Evolutionary conservation across 2,329 filamentous ascomycete species (phyloP), one percentile per base, ranked within the genome.

Genomic region (Neodidymelliopsis sp.): DNA sequence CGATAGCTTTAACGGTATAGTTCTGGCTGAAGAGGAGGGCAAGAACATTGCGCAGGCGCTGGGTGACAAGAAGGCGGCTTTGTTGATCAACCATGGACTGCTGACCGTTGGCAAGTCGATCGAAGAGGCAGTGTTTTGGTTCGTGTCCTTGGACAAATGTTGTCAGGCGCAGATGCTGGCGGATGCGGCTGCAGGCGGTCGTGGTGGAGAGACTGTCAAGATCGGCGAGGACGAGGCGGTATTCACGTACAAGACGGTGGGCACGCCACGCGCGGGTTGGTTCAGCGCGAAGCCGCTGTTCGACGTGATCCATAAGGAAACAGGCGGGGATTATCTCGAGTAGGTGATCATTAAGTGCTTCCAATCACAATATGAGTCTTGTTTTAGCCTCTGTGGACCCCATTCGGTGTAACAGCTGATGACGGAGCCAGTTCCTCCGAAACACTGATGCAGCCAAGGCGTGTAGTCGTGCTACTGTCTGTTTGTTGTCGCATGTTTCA

Each of bases 201-300:
- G 84, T 2, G 88, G 87, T 1, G 79, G 80, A 1, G 73, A 80
- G 65, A 88, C 87, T 0, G 74, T 89, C 22, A 86, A 87, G 70
- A 87, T 91, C 59, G 76, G 79, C 7, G 82, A 88, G 1, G 83
- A 84, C 40, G 87, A 91, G 66, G 88, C 88, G 1, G 75, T 68
- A 12, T 88, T 82, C 62, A 91, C 88, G 0, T 85, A 83, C 61
- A 83, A 86, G 71, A 79, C 82, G 0, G 76, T 90, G 3, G 88
- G 88, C 0, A 81, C 77, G 0, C 77, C 81, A 12, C 63, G 69
- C 24, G 85, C 83, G 0, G 88, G 62, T 9, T 90, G 82, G 78
- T 91, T 91, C 65, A 84, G 80, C 60, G 88, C 85, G 5, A 86
- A 85, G 74, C 87, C 88, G 12, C 60, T 86, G 55, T 91, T 91